These are phyloP conservation scores for Lachancea kluyveri DNA, from an alignment of 805 yeast genomes.

Conservation along the genomic window DNA sequence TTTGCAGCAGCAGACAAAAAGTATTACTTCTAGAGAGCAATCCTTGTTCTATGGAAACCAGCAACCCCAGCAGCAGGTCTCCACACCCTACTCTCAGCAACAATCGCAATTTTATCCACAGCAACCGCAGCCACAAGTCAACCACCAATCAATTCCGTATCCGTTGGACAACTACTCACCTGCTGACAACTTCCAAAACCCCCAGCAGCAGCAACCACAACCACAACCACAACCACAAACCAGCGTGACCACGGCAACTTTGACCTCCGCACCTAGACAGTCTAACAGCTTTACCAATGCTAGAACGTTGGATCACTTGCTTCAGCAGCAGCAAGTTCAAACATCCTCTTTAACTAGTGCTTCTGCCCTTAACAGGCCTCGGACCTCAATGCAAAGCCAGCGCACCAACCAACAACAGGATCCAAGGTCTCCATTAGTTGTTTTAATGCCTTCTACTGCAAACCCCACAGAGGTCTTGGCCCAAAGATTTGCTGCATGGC, in stretches of 20 bases:
- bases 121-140: too few species aligned
- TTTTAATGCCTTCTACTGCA: constrained; percentile 50
- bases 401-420: constrained; percentile 28
- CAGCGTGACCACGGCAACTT: constrained; percentile 5
- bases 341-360: constrained; percentile 10
- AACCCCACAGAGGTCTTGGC: constrained; percentile 88
- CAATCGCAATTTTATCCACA: too few species aligned
- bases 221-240: constrained; percentile 11
- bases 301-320: constrained; percentile 9
- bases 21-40: constrained; percentile 31
- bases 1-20: constrained; percentile 39
- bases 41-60: too few species aligned
- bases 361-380: constrained; percentile 7
- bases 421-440: constrained; percentile 43
- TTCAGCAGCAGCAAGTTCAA: constrained; percentile 10
- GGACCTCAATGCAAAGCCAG: constrained; percentile 10
- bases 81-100: too few species aligned
- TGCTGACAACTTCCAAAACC: not conserved
- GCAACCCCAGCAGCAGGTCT: too few species aligned
- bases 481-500: constrained; percentile 79
- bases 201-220: constrained; percentile 5
- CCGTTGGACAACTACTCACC: constrained; percentile 7
- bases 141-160: too few species aligned
- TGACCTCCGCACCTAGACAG: constrained; percentile 7
- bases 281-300: constrained; percentile 7